Evolutionary conservation across 2,329 filamentous ascomycete genomes (phyloP).

Genomic region (Nothophoma quercina): DNA sequence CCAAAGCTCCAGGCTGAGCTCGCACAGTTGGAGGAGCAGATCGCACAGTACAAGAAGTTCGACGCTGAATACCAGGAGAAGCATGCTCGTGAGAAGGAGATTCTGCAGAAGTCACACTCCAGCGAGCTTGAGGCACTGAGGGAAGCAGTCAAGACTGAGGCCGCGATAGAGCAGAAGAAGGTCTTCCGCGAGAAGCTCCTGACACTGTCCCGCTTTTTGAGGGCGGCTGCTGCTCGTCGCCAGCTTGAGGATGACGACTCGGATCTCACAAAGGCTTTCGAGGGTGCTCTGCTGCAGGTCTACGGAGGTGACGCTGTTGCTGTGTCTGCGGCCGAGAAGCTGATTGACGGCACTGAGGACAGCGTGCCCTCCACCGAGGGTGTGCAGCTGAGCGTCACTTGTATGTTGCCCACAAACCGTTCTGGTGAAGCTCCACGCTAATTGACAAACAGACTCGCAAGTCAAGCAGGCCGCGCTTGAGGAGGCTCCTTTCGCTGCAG

Average conservation of each 20-base stretch:
- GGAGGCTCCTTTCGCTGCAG: constrained; percentile 62
- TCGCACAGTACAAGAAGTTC: constrained; percentile 76
- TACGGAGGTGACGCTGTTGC: constrained; percentile 80
- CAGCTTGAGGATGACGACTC: constrained; percentile 74
- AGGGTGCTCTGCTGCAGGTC: constrained; percentile 78
- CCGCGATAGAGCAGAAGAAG: constrained; percentile 56
- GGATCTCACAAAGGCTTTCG: constrained; percentile 81
- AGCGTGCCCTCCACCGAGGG: constrained; percentile 70
- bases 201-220: constrained; percentile 79
- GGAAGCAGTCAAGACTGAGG: constrained; percentile 64
- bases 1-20: constrained; percentile 74
- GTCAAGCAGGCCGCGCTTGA: constrained; percentile 62
- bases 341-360: constrained; percentile 76
- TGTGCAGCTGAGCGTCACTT: constrained; percentile 72
- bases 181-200: constrained; percentile 69
- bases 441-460: constrained; percentile 58
- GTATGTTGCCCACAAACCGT: constrained; percentile 58
- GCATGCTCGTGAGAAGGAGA: constrained; percentile 64
- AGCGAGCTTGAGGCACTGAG: constrained; percentile 63
- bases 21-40: constrained; percentile 75
- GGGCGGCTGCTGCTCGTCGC: constrained; percentile 77
- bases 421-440: constrained; percentile 5
- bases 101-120: constrained; percentile 63
- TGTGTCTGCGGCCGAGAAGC: constrained; percentile 76
- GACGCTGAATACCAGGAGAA: constrained; percentile 74